Evolutionary conservation across 2,329 filamentous ascomycete species (phyloP).

Genomic region (Talaromyces marneffei): DNA sequence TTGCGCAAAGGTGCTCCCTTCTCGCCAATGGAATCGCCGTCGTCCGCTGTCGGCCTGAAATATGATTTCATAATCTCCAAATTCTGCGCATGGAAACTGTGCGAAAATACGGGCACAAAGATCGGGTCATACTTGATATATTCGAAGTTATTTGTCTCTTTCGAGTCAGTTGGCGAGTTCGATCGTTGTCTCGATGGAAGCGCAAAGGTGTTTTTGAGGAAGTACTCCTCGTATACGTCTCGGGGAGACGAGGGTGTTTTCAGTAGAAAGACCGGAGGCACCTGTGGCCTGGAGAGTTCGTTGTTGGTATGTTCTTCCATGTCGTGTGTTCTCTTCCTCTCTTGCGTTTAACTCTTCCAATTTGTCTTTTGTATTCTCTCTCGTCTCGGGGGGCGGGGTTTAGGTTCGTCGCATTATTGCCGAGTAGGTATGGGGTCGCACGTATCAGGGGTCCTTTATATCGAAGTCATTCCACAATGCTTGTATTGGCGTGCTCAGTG

Average conservation of each 20-base stretch:
- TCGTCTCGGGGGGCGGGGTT: not conserved
- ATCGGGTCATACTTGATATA: slow-evolving; percentile 26
- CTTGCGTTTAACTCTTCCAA: not conserved
- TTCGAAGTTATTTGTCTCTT: not conserved
- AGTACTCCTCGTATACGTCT: slow-evolving; percentile 43
- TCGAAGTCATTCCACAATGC: not conserved
- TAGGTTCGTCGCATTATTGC: not conserved
- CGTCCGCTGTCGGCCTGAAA: slow-evolving; percentile 23
- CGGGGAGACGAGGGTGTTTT: slow-evolving; percentile 44
- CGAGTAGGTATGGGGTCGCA: not conserved
- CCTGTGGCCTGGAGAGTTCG: not conserved
- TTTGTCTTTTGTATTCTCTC: not conserved
- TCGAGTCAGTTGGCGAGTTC: not conserved
- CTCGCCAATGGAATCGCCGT: not conserved
- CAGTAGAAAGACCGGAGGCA: slow-evolving; percentile 40
- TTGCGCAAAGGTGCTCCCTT: not conserved
- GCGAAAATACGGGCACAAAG: slow-evolving; percentile 45
- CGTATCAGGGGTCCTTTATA: not conserved
- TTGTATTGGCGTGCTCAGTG: not conserved
- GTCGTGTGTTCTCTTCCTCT: not conserved
- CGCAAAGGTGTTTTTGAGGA: slow-evolving; percentile 21
- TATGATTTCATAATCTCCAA: slow-evolving; percentile 31
- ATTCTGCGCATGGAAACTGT: slow-evolving; percentile 35
- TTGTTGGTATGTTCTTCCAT: not conserved
- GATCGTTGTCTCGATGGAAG: slow-evolving; percentile 7